A percentile compares a stretch with the other conserved stretches of the same genome.
These are phyloP conservation scores for Parasitella parasitica DNA, from an alignment of 371 early-diverging fungal species.

Conservation along the genomic window DNA sequence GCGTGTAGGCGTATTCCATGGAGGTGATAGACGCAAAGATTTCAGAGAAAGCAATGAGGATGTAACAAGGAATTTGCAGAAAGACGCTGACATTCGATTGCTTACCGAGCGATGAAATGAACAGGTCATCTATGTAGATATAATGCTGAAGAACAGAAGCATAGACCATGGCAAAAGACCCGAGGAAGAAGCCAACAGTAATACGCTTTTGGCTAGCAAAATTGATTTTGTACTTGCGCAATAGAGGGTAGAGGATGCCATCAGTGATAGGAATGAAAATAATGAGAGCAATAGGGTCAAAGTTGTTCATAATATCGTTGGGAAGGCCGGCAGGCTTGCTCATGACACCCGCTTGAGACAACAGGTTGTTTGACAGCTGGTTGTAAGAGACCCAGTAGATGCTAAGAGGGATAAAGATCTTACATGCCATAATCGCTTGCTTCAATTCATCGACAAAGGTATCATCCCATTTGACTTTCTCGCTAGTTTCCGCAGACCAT, in stretches of 20 bases:
- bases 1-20: slow-evolving; percentile 72
- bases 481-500: slow-evolving; percentile 50
- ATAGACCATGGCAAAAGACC: slow-evolving; percentile 63
- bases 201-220: slow-evolving; percentile 36
- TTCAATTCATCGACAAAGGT: slow-evolving; percentile 67
- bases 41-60: slow-evolving; percentile 65
- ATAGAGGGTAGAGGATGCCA: slow-evolving; percentile 58
- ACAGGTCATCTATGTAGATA: slow-evolving; percentile 52
- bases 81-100: slow-evolving; percentile 50
- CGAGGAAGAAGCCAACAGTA: slow-evolving; percentile 62
- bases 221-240: slow-evolving; percentile 46
- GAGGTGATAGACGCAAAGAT: slow-evolving; percentile 71
- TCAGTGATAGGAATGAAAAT: slow-evolving; percentile 72
- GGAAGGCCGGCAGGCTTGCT: slow-evolving; percentile 52
- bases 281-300: slow-evolving; percentile 70
- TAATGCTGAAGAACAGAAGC: slow-evolving; percentile 67
- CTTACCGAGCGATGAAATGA: slow-evolving; percentile 16
- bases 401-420: slow-evolving; percentile 66
- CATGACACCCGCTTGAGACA: slow-evolving; percentile 70
- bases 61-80: slow-evolving; percentile 63
- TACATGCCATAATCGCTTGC: slow-evolving; percentile 64
- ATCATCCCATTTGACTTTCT: slow-evolving; percentile 54
- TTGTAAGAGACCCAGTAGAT: slow-evolving; percentile 78
- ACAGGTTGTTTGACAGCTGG: slow-evolving; percentile 69
- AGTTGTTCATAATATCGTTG: slow-evolving; percentile 58